phyloP scores from a whole-genome alignment of 2,329 filamentous ascomycete genomes.

The Akanthomyces muscarius region DNA sequence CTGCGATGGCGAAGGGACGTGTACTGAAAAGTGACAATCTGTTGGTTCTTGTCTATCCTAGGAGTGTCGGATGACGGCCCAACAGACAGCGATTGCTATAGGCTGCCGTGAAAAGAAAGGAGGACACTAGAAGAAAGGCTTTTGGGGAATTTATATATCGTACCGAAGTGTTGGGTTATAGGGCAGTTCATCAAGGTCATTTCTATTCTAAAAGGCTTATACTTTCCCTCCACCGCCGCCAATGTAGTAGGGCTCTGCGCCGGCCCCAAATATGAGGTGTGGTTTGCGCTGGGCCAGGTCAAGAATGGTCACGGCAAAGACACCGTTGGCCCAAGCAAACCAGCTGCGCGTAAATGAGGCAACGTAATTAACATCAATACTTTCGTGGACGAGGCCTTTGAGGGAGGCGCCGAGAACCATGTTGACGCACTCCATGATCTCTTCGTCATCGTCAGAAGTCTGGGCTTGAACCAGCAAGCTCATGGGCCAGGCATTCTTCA shows the following conservation, averaged over 20 bases:
- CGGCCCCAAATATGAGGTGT: conserved; percentile 73
- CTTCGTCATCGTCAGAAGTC: conserved; percentile 76
- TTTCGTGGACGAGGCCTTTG: conserved; percentile 83
- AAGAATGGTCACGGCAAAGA: conserved; percentile 88
- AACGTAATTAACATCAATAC: conserved; percentile 70
- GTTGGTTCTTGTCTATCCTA: neutral
- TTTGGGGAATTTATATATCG: no score
- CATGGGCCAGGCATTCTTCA: conserved; percentile 97
- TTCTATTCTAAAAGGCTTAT: neutral
- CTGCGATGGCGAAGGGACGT: neutral
- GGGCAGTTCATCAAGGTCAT: neutral
- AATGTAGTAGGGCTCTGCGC: conserved; percentile 50
- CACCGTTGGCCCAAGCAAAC: conserved; percentile 98
- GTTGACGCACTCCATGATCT: conserved; percentile 71
- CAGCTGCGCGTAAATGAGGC: conserved; percentile 78
- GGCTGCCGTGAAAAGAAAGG: no score
- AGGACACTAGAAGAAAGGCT: no score
- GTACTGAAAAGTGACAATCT: neutral
- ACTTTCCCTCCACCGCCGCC: neutral
- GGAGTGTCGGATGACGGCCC: no score
- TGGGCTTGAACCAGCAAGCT: conserved; percentile 86
- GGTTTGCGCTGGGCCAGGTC: conserved; percentile 87
- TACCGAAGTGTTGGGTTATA: neutral
- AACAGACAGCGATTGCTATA: no score
- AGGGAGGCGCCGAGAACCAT: conserved; percentile 74